Evolutionary conservation across 352 stramenopile genomes (phyloP).

Genomic region (Pythium brachiatum): DNA sequence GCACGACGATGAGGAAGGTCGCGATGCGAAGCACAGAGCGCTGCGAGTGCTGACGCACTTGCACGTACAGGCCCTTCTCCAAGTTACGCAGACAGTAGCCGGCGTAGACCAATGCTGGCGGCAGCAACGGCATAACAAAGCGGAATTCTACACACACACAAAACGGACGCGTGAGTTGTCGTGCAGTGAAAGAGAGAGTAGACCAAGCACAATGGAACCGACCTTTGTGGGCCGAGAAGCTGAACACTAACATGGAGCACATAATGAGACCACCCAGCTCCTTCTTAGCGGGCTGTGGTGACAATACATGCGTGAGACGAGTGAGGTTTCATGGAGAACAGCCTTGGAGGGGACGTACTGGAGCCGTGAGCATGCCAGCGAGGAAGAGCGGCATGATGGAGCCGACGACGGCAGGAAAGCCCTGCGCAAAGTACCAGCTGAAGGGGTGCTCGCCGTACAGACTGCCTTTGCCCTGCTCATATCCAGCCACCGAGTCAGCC

Average conservation of each 20-base stretch:
- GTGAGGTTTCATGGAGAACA: neutral
- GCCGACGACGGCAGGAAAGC: slow-evolving; percentile 70
- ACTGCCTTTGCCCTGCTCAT: slow-evolving; percentile 64
- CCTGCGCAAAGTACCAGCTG: slow-evolving; percentile 84
- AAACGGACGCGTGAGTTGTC: neutral
- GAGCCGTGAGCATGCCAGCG: slow-evolving; percentile 56
- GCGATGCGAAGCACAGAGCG: slow-evolving; percentile 50
- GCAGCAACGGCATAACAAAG: slow-evolving; percentile 80
- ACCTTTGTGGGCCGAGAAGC: slow-evolving; percentile 81
- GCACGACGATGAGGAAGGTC: slow-evolving; percentile 49
- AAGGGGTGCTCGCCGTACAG: slow-evolving; percentile 80
- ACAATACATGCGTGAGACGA: slow-evolving; percentile 1
- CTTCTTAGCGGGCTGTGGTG: slow-evolving; percentile 49
- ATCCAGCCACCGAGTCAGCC: neutral
- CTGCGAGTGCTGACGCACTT: slow-evolving; percentile 54
- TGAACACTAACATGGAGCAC: slow-evolving; percentile 77
- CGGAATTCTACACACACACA: slow-evolving; percentile 56
- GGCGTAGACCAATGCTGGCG: slow-evolving; percentile 68
- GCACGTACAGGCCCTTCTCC: slow-evolving; percentile 55
- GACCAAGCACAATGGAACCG: neutral
- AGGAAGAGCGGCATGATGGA: slow-evolving; percentile 43
- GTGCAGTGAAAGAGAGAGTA: neutral
- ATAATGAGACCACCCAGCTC: slow-evolving; percentile 63
- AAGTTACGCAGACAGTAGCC: slow-evolving; percentile 75
- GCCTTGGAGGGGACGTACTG: slow-evolving; percentile 32